Percentiles rank a stretch among this genome's conserved stretches.
Conservation (phyloP, 2,329 filamentous ascomycete genomes). For the Xylariaceae sp. region DNA sequence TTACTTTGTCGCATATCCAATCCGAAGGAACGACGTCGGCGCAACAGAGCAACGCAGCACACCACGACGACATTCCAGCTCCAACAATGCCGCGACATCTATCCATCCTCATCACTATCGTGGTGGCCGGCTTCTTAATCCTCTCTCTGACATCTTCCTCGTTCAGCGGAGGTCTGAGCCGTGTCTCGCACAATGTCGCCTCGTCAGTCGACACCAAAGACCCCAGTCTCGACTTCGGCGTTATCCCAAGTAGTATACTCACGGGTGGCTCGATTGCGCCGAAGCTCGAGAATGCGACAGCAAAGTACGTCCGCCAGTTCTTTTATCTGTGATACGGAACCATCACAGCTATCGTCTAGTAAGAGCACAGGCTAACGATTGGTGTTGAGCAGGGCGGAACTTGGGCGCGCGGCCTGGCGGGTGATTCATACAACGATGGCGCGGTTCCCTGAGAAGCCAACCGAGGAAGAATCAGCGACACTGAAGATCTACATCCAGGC, state of each 20-base stretch:
- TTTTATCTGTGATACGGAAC: neutral
- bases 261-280: constrained; percentile 72
- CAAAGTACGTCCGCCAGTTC: constrained; percentile 54
- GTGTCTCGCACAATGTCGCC: constrained; percentile 18
- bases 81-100: constrained; percentile 53
- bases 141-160: constrained; percentile 57
- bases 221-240: constrained; percentile 38
- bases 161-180: constrained; percentile 33
- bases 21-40: too few relatives aligned
- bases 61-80: neutral
- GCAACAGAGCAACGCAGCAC: too few relatives aligned
- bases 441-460: constrained; percentile 65
- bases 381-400: constrained; percentile 50
- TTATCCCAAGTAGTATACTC: constrained; percentile 50
- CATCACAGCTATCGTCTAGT: neutral
- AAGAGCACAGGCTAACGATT: constrained; percentile 9
- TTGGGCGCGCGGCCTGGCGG: constrained; percentile 68
- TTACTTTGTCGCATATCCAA: too few relatives aligned
- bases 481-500: constrained; percentile 64
- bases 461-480: constrained; percentile 59
- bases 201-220: constrained; percentile 19
- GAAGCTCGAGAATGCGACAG: constrained; percentile 78
- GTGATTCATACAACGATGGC: constrained; percentile 70
- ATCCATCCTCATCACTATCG: constrained; percentile 52
- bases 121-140: constrained; percentile 54